These are phyloP conservation scores for Alnus glutinosa DNA, from an alignment of 306 rosid species.

Conservation along the genomic window DNA sequence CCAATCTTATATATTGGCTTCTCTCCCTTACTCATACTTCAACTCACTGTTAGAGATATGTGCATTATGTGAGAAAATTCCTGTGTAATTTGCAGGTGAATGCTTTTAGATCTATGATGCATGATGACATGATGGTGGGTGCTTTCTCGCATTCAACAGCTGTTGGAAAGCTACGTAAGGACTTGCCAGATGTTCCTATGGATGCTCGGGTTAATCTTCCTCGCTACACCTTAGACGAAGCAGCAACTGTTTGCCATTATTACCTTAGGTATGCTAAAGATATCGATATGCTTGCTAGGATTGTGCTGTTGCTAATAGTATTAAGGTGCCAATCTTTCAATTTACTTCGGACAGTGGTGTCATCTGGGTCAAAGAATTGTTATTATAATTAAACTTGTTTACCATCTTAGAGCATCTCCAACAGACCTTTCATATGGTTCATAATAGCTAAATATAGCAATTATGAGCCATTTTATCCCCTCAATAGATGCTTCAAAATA, in stretches of 20 bases:
- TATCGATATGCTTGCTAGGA: slow-evolving; percentile 12
- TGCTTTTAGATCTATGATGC: slow-evolving; percentile 88
- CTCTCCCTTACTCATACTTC: slow-evolving; percentile 12
- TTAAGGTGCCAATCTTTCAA: slow-evolving; percentile 13
- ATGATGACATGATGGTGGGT: slow-evolving; percentile 95
- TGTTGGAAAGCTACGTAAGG: slow-evolving; percentile 87
- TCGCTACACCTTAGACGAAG: slow-evolving; percentile 89
- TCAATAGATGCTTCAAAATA: no score
- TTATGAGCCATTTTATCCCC: no score
- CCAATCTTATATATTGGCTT: neutral
- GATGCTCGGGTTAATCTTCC: slow-evolving; percentile 74
- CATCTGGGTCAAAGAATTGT: neutral
- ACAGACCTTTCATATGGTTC: no score
- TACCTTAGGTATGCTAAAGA: slow-evolving; percentile 65
- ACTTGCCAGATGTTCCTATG: slow-evolving; percentile 87
- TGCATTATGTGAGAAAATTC: slow-evolving; percentile 15
- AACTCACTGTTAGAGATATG: slow-evolving; percentile 8
- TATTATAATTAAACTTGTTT: slow-evolving; percentile 10
- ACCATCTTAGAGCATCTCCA: neutral
- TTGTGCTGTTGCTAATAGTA: slow-evolving; percentile 10
- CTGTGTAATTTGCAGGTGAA: slow-evolving; percentile 67
- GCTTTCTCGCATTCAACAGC: slow-evolving; percentile 98
- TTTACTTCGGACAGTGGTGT: slow-evolving; percentile 3
- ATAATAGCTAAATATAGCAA: no score
- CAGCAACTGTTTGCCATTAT: slow-evolving; percentile 78